phyloP scores from a whole-genome alignment of 2,329 filamentous ascomycete species.

The Phialemoniopsis sp. region DNA sequence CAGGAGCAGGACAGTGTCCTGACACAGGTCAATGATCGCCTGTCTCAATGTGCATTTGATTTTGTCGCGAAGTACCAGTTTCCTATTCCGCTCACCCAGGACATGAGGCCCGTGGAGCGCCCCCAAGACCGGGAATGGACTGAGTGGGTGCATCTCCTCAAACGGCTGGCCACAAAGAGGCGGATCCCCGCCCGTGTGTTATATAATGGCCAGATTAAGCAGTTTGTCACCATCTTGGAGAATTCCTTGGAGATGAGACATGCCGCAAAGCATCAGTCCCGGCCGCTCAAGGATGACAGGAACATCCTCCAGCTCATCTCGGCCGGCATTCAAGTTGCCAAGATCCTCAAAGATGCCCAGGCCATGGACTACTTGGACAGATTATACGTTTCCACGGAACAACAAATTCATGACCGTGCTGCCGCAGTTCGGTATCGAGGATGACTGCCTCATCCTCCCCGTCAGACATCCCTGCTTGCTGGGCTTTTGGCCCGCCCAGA shows the following conservation, averaged over 20 bases:
- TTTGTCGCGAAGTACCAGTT: conserved; percentile 91
- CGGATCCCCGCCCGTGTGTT: conserved; percentile 79
- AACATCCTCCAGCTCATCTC: conserved; percentile 86
- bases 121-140: conserved; percentile 83
- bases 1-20: conserved; percentile 83
- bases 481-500: not conserved
- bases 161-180: conserved; percentile 79
- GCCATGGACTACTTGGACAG: conserved; percentile 80
- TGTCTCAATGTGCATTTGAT: conserved; percentile 83
- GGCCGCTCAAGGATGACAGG: conserved; percentile 81
- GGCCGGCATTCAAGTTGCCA: conserved; percentile 81
- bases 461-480: not conserved
- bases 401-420: conserved; percentile 63
- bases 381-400: conserved; percentile 79
- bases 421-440: conserved; percentile 34
- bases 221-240: conserved; percentile 82
- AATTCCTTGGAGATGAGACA: conserved; percentile 87
- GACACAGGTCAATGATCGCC: conserved; percentile 74
- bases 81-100: conserved; percentile 76
- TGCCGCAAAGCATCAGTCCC: conserved; percentile 76
- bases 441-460: conserved; percentile 12
- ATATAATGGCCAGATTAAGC: conserved; percentile 88
- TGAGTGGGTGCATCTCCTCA: conserved; percentile 86
- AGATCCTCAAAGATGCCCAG: conserved; percentile 77
- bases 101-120: conserved; percentile 72